These are phyloP conservation scores for Heracleum sosnowskyi DNA, from an alignment of 129 eudicot genomes.

Conservation along the genomic window DNA sequence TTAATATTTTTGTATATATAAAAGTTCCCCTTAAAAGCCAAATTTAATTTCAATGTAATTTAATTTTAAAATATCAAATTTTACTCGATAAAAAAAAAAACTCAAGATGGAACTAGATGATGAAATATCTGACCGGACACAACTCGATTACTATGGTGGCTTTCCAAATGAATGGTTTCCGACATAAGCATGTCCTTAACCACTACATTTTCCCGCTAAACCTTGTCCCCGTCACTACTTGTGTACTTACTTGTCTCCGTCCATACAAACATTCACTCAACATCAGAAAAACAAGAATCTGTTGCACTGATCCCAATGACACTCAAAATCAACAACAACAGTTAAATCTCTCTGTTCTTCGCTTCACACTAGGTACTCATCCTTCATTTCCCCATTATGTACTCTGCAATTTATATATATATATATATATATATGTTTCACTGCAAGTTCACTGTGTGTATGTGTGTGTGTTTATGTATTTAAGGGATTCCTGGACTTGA, in stretches of 20 bases:
- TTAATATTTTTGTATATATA: too few relatives aligned
- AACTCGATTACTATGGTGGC: too few relatives aligned
- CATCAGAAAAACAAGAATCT: constrained; percentile 17
- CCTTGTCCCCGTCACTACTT: background rate
- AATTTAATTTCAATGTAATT: too few relatives aligned
- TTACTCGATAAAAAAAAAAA: too few relatives aligned
- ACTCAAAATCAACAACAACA: constrained; percentile 37
- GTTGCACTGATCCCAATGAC: constrained; percentile 23
- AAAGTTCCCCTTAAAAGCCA: too few relatives aligned
- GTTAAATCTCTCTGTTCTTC: constrained; percentile 82
- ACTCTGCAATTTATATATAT: too few relatives aligned
- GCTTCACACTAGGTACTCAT: constrained; percentile 66
- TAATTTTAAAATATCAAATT: too few relatives aligned
- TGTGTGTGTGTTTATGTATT: background rate
- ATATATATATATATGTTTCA: background rate
- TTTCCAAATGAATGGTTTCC: background rate
- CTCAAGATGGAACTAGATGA: too few relatives aligned
- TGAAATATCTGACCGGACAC: too few relatives aligned
- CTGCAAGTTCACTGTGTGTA: background rate
- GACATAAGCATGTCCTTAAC: background rate
- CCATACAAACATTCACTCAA: background rate
- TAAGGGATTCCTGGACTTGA: constrained; percentile 82
- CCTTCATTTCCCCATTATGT: background rate
- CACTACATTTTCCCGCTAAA: background rate
- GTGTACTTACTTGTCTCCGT: background rate